phyloP scores from a whole-genome alignment of 225 moss, liverwort and hornwort genomes.

The Bryoerythrophyllum caledonicum region DNA sequence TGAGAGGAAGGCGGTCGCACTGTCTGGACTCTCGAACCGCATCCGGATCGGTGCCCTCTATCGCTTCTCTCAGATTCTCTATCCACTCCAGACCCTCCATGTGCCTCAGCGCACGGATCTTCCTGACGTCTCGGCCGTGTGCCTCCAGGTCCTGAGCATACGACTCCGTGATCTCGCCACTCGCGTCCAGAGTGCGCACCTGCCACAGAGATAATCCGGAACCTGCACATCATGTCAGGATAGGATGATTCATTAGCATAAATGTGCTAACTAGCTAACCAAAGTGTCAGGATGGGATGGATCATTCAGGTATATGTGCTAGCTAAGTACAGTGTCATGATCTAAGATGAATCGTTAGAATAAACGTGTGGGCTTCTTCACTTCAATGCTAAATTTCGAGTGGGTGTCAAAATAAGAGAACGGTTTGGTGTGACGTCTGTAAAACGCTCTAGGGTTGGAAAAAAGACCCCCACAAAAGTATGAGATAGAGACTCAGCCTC shows the following conservation, averaged over 20 bases:
- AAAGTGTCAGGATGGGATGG: neutral
- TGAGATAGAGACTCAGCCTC: too few species aligned
- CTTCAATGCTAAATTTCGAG: too few species aligned
- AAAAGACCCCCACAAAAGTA: too few species aligned
- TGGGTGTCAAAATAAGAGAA: too few species aligned
- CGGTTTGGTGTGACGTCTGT: too few species aligned
- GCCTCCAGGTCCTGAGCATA: slow-evolving; percentile 28
- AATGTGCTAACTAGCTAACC: too few species aligned
- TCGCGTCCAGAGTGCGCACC: slow-evolving; percentile 29
- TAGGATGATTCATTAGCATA: neutral
- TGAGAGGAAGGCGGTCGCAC: slow-evolving; percentile 34
- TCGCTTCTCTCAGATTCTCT: slow-evolving; percentile 28
- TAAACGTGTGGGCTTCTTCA: too few species aligned
- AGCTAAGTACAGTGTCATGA: too few species aligned
- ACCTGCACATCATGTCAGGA: slow-evolving; percentile 25
- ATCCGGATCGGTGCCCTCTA: slow-evolving; percentile 41
- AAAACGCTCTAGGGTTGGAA: too few species aligned
- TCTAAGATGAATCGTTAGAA: too few species aligned
- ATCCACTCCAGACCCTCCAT: slow-evolving; percentile 35
- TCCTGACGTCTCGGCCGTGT: slow-evolving; percentile 29
- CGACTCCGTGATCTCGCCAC: slow-evolving; percentile 30
- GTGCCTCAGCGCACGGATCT: slow-evolving; percentile 37
- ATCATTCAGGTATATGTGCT: neutral
- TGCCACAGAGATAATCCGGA: slow-evolving; percentile 36
- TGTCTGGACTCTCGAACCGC: slow-evolving; percentile 39